Base-by-base conservation (phyloP, 805 yeast species). In the Ogataea dorogensis region DNA sequence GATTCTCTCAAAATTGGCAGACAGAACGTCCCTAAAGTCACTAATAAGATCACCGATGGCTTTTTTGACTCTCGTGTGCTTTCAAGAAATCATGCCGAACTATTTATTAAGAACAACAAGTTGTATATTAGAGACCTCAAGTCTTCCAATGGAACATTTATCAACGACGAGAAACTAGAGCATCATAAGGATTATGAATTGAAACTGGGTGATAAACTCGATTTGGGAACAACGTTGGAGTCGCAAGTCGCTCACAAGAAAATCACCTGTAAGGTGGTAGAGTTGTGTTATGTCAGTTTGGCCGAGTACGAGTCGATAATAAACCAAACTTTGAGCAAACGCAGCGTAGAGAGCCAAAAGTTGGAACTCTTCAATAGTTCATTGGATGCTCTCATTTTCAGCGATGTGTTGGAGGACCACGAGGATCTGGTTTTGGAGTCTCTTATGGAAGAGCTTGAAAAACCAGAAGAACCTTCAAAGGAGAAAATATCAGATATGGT, bases 11-110 rank as follows among this genome's bases (percentile, higher is more conserved):
- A 86, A 55, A 68, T 93, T 16, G 99, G 99, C 1, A 73, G 99
- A 37, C 98, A 95, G 30, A 81, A 85, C 12, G 84, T 82, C 46
- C 68, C 85, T 3, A 72, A 70, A 43, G 67, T 71, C 29, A 68
- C 70, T 38, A 77, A 77, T 23, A 75, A 71, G 43, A 67, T 85
- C 2, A 81, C 84, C 23, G 94, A 94, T 57, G 98, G 98, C 0
- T 89, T 75, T 58, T 93, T 93, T 55, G 98, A 93, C 62, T 86
- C 96, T 8, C 69, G 98, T 18, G 98, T 94, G 8, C 71, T 93
- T 29, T 81, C 94, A 13, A 69, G 99, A 47, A 93, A 86, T 54
- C 99, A 93, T 63, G 99, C 99, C 0, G 91, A 86, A 51, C 64
- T 93, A 44, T 86, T 76, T 66, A 76, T 88, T 23, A 52, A 47